Evolutionary conservation across 129 eudicot species (phyloP), one percentile per base, ranked within the genome.

Genomic region (Rutidosis leptorrhynchoides): DNA sequence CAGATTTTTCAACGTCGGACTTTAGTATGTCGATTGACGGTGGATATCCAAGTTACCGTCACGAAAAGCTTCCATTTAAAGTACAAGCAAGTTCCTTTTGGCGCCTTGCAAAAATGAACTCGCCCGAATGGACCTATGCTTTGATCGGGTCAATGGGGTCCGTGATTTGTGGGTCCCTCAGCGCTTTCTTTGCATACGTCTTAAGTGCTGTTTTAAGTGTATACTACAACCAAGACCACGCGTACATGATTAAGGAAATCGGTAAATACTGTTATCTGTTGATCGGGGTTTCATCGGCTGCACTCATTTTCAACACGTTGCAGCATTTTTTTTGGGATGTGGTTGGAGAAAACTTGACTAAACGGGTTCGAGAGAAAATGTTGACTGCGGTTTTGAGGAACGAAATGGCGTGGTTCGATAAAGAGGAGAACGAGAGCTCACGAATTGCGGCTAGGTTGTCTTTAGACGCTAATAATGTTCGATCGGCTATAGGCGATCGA

Each of bases 401-500:
- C 3, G 97, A 91, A 69, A 81, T 87, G 94, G 97, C 96, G 9
- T 91, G 97, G 97, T 91, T 91, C 22, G 97, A 91, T 71, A 88
- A 79, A 76, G 97, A 91, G 55, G 97, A 87, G 71, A 91, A 91
- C n/a, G 96, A 85, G 80, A 91, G 97, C 67, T 89, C 97, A 7
- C 78, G 94, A 72, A 57, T 91, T 3, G 86, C 97, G 6, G 97
- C 94, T 6, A 64, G 97, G 84, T 70, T 91, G 69, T 85, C 97
- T 37, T 82, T 91, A 22, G 97, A 91, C 55, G 96, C 97, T 37
- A 91, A 87, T 61, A 87, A 87, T 72, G 94, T 91, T 45, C 60
- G 97, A 70, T 87, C 97, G 19, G 97, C 97, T 3, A 87, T 87
- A 12, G 97, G 97, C 6, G 97, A 87, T 21, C 65, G 96, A 42